Percentiles rank a stretch among this genome's conserved stretches.
Evolutionary conservation across 352 stramenopile species (phyloP).

Genomic region (Elongisporangium senticosum): DNA sequence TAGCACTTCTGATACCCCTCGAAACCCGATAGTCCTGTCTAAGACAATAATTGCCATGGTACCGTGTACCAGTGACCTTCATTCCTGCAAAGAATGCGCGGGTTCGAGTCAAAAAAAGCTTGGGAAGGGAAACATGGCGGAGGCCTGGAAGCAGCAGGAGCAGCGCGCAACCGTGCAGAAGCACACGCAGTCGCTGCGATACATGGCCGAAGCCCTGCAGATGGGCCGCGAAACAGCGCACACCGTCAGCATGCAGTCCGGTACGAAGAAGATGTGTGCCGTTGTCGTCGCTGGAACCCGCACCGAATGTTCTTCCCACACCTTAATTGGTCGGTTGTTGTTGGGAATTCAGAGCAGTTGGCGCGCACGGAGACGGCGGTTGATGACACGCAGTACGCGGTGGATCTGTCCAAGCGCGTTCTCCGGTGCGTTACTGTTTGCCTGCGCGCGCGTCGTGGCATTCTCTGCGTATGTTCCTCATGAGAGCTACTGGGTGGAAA

Average conservation of each 20-base stretch:
- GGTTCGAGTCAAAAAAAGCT: too few relatives aligned
- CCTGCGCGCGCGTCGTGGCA: background rate
- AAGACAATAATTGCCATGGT: too few relatives aligned
- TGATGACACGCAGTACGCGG: conserved; percentile 52
- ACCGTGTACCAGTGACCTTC: too few relatives aligned
- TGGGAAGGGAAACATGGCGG: background rate
- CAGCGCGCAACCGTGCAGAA: conserved; percentile 25
- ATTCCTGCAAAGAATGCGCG: too few relatives aligned
- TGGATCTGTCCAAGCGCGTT: conserved; percentile 55
- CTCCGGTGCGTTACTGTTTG: conserved; percentile 17
- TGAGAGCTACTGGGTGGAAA: background rate
- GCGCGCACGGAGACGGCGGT: conserved; percentile 42
- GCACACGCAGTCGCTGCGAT: conserved; percentile 44
- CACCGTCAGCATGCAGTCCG: conserved; percentile 56
- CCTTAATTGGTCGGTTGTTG: background rate
- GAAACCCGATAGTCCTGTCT: too few relatives aligned
- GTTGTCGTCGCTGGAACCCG: background rate
- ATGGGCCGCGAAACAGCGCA: conserved; percentile 51
- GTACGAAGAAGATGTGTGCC: conserved; percentile 10
- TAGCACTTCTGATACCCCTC: too few relatives aligned
- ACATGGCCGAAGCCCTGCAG: conserved; percentile 44
- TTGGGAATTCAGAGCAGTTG: conserved; percentile 44
- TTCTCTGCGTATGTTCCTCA: background rate
- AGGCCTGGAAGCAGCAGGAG: conserved; percentile 3
- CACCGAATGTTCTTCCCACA: background rate